These are phyloP conservation scores for Penstemon newberryi DNA, from an alignment of 257 asterid species.

Conservation along the genomic window DNA sequence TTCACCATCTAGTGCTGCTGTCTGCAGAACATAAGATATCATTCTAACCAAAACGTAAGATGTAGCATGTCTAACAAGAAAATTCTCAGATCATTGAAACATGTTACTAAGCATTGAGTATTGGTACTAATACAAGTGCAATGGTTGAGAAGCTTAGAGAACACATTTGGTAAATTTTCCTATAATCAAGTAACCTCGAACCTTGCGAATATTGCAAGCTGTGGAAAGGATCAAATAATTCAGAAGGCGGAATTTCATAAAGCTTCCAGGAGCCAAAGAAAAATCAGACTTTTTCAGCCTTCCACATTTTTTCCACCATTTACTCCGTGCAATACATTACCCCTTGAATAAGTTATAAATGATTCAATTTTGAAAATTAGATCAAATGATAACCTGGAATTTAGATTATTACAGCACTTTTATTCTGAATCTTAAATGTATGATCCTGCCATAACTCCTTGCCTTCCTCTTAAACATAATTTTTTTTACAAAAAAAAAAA, in stretches of 20 bases:
- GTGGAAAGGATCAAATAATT: not conserved
- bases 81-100: constrained; percentile 5
- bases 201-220: constrained; percentile 1
- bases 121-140: constrained; percentile 2
- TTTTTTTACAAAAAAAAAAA: not conserved
- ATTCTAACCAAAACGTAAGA: constrained; percentile 23
- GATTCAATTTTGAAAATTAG: constrained; percentile 4
- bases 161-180: not conserved
- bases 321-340: constrained; percentile 16
- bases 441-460: constrained; percentile 7
- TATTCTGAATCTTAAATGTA: constrained; percentile 16
- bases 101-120: constrained; percentile 5
- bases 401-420: constrained; percentile 6
- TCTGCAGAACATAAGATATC: constrained; percentile 45
- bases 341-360: constrained; percentile 13
- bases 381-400: constrained; percentile 15
- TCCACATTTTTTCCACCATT: constrained; percentile 5
- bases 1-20: constrained; percentile 98
- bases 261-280: constrained; percentile 8
- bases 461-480: constrained; percentile 6
- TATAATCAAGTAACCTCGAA: constrained; percentile 1
- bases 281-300: constrained; percentile 20
- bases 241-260: not conserved
- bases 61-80: not conserved
- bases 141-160: constrained; percentile 12